Base-by-base conservation (phyloP, 345 rosid species). In the Cardamine occulta region DNA sequence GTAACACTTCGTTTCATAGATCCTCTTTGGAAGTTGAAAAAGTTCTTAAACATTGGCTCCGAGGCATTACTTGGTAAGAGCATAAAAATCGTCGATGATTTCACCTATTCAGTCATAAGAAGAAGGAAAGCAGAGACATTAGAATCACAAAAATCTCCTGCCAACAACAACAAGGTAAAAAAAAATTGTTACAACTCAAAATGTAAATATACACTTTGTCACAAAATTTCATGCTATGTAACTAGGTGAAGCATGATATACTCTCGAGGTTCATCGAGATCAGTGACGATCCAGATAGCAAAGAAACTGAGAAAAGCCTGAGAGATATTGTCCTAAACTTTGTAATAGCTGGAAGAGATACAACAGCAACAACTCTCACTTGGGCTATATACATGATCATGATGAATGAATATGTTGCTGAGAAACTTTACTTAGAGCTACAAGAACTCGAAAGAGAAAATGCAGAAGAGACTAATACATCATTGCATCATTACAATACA, bases 261-360 rank as follows among this genome's bases (percentile, higher is more conserved):
- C 74, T 94, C 76, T 80, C 96, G 24, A 85, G 98, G 81, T 94
- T 94, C 55, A 88, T 91, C 1, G 88, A 88, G 85, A 80, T 91
- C 29, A 89, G 97, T 14, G 86, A 91, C 53, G 89, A 88, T 23
- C 90, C 91, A 0, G 90, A 85, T 42, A 84, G 66, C 84, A 85
- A 87, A 52, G 61, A 75, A 63, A 86, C 88, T 4, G 93, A 88
- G 63, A 93, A 85, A 79, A 85, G 91, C 73, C 96, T 91, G 0
- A 88, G 97, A 77, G 97, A 94, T 78, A 81, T 91, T 19, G 89
- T 94, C 52, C 88, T 94, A 9, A 91, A 94, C 84, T 94, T 94
- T 75, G 96, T 91, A 24, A 91, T 94, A 1, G 97, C 97, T 24
- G 97, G 98, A n/a, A 78, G 98, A 39, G 98, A 94, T 81, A 94